A percentile compares a stretch with the other conserved stretches of the same genome.
These are phyloP conservation scores for Epichloe bromicola DNA, from an alignment of 2,329 filamentous ascomycete genomes.

Conservation along the genomic window DNA sequence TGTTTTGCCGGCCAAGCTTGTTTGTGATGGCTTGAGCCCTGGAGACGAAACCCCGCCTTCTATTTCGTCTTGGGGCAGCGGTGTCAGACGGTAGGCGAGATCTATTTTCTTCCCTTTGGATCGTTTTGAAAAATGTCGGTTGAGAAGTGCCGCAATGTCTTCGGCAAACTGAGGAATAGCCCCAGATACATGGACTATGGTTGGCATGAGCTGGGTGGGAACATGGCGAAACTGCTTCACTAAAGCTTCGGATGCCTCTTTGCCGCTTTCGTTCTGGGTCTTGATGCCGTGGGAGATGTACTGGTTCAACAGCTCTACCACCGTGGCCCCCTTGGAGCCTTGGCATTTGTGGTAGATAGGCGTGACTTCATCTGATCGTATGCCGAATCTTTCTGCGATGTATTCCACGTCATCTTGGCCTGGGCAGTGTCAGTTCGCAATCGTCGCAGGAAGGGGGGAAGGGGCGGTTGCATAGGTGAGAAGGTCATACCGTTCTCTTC, in stretches of 20 bases:
- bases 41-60: slow-evolving; percentile 2
- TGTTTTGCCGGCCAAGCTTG: neutral
- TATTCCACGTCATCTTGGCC: slow-evolving; percentile 29
- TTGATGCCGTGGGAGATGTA: slow-evolving; percentile 26
- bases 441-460: neutral
- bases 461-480: no score
- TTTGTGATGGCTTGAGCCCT: neutral
- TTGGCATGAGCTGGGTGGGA: slow-evolving; percentile 28
- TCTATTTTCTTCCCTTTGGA: slow-evolving; percentile 22
- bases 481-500: neutral
- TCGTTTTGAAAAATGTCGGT: slow-evolving; percentile 29
- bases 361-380: slow-evolving; percentile 27
- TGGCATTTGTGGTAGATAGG: slow-evolving; percentile 26
- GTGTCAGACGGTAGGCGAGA: slow-evolving; percentile 25
- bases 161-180: slow-evolving; percentile 21
- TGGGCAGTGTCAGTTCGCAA: slow-evolving; percentile 4
- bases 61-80: slow-evolving; percentile 14
- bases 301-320: slow-evolving; percentile 29
- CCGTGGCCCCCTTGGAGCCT: slow-evolving; percentile 26
- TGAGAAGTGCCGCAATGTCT: slow-evolving; percentile 29
- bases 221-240: slow-evolving; percentile 27
- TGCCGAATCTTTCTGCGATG: slow-evolving; percentile 29
- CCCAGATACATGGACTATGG: slow-evolving; percentile 28
- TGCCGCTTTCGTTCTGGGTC: slow-evolving; percentile 17
- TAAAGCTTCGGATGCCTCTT: slow-evolving; percentile 20